A percentile compares a stretch with the other conserved stretches of the same genome.
Conservation (phyloP, 1,139 yeast species). For the Kodamaea ohmeri region DNA sequence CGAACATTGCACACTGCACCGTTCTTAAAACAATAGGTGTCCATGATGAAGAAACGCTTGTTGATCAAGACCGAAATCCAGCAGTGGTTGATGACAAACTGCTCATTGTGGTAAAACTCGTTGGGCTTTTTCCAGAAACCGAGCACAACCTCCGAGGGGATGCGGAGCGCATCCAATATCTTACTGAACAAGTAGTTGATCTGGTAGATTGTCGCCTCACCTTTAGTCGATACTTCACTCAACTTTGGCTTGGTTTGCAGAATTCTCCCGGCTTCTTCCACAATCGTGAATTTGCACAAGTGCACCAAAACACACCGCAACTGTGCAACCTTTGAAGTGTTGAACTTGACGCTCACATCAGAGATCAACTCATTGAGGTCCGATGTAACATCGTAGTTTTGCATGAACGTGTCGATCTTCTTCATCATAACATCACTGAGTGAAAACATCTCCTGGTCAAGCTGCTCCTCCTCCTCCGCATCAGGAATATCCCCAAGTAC, state of each 20-base stretch:
- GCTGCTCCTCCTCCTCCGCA: slow-evolving; percentile 13
- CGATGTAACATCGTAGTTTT: slow-evolving; percentile 25
- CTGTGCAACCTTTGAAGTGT: slow-evolving; percentile 33
- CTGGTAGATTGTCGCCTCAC: slow-evolving; percentile 63
- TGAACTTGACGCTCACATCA: slow-evolving; percentile 45
- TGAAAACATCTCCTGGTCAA: slow-evolving; percentile 13
- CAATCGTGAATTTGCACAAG: slow-evolving; percentile 37
- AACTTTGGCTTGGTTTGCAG: slow-evolving; percentile 43
- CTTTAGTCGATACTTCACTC: slow-evolving; percentile 34
- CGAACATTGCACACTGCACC: slow-evolving; percentile 38
- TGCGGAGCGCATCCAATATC: slow-evolving; percentile 66
- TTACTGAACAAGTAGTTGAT: slow-evolving; percentile 73
- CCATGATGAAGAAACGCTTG: slow-evolving; percentile 77
- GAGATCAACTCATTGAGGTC: slow-evolving; percentile 46
- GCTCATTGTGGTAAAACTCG: slow-evolving; percentile 50
- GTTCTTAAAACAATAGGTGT: slow-evolving; percentile 41
- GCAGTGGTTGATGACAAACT: slow-evolving; percentile 70
- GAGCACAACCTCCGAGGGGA: slow-evolving; percentile 71
- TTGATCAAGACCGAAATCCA: slow-evolving; percentile 82
- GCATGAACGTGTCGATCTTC: slow-evolving; percentile 36
- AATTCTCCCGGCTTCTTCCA: slow-evolving; percentile 38
- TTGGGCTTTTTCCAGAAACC: slow-evolving; percentile 86
- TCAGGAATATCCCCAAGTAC: slow-evolving; percentile 26
- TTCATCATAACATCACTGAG: slow-evolving; percentile 18
- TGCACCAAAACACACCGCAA: slow-evolving; percentile 41